Evolutionary conservation across 441 rosid species (phyloP).

Genomic region (Melastoma candidum): DNA sequence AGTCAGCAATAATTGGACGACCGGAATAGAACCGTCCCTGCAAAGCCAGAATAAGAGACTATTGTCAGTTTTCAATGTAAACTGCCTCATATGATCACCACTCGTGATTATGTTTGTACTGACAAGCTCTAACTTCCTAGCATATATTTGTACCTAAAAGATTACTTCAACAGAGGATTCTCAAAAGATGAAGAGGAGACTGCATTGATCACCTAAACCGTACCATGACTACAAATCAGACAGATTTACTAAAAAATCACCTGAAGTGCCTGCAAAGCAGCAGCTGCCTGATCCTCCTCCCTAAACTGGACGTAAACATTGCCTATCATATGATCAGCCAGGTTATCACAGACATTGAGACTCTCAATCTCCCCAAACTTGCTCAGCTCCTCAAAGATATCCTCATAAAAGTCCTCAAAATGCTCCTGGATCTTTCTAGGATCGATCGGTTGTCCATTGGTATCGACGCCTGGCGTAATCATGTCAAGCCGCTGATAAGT

Average conservation of each 20-base stretch:
- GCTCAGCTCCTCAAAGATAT: constrained; percentile 17
- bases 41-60: no score
- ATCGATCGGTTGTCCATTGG: constrained; percentile 13
- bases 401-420: constrained; percentile 18
- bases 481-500: constrained; percentile 13
- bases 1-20: constrained; percentile 17
- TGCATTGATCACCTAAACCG: no score
- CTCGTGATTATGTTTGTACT: no score
- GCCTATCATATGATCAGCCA: constrained; percentile 18
- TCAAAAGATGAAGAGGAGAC: no score
- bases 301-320: constrained; percentile 17
- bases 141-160: no score
- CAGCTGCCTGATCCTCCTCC: constrained; percentile 19
- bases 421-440: constrained; percentile 13
- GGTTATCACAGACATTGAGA: constrained; percentile 15
- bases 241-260: no score
- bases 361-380: constrained; percentile 18
- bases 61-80: no score
- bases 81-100: no score
- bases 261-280: constrained; percentile 16
- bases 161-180: no score
- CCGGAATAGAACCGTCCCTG: constrained; percentile 13
- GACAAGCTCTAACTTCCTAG: no score
- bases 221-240: no score
- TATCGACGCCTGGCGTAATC: constrained; percentile 19